These are phyloP conservation scores for Chloropicon primus DNA, from an alignment of 139 green algal species.

Conservation along the genomic window DNA sequence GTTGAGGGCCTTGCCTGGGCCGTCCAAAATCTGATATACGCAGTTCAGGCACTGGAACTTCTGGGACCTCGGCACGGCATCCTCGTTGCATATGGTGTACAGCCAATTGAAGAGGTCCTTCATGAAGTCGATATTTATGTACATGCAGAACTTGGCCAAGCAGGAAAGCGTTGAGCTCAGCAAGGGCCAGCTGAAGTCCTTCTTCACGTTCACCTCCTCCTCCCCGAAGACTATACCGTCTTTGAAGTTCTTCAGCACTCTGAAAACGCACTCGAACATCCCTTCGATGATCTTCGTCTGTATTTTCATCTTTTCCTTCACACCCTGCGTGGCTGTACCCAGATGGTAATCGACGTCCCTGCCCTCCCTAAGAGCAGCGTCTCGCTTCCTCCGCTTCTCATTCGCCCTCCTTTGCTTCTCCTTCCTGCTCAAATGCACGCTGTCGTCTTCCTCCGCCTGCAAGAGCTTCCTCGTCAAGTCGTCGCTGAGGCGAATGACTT, in stretches of 20 bases:
- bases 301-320: background rate
- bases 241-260: background rate
- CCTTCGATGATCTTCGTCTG: background rate
- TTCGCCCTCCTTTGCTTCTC: background rate
- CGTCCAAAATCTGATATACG: slow-evolving; percentile 16
- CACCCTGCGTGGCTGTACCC: background rate
- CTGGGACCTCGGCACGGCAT: slow-evolving; percentile 39
- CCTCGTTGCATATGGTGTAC: slow-evolving; percentile 32
- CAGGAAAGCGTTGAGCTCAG: background rate
- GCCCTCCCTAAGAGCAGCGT: background rate
- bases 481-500: background rate
- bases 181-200: background rate
- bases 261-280: background rate
- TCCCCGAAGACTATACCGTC: background rate
- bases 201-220: background rate
- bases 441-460: background rate
- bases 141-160: background rate
- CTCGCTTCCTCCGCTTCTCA: background rate
- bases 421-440: background rate
- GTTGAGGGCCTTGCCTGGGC: background rate
- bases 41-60: slow-evolving; percentile 36
- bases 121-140: background rate
- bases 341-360: background rate
- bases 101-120: background rate
- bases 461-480: background rate